A percentile compares a stretch with the other conserved stretches of the same genome.
Evolutionary conservation across 1,139 yeast species (phyloP).

Genomic region (Yamadazyma atmosphaerica): DNA sequence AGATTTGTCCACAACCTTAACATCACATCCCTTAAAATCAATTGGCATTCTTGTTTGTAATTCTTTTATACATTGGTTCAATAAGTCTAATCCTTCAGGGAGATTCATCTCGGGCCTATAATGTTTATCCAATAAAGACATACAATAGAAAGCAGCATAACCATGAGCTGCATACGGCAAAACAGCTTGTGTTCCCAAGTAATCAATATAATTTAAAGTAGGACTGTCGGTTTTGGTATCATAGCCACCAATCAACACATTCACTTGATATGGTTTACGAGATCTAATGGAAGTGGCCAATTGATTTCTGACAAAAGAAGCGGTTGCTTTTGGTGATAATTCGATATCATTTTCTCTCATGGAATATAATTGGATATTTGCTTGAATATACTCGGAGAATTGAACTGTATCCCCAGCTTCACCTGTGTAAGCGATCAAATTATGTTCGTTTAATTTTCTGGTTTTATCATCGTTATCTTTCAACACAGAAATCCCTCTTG

Average conservation of each 20-base stretch:
- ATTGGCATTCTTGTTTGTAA: constrained; percentile 88
- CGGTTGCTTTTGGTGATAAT: constrained; percentile 79
- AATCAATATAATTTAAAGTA: constrained; percentile 85
- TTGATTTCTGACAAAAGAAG: constrained; percentile 85
- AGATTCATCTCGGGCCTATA: constrained; percentile 74
- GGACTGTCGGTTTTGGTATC: constrained; percentile 66
- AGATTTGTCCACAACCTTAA: constrained; percentile 75
- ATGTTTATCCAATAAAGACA: constrained; percentile 88
- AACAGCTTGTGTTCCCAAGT: constrained; percentile 87
- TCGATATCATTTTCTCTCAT: constrained; percentile 82
- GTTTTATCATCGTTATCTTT: constrained; percentile 91
- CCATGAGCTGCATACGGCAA: constrained; percentile 86
- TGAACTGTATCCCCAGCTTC: constrained; percentile 98
- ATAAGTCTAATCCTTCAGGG: constrained; percentile 77
- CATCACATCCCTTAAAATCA: constrained; percentile 87
- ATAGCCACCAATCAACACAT: constrained; percentile 83
- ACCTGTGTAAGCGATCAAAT: constrained; percentile 88
- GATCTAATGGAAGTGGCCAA: constrained; percentile 87
- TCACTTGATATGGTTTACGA: constrained; percentile 90
- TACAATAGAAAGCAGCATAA: constrained; percentile 91
- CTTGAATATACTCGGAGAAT: constrained; percentile 91
- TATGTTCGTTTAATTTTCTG: constrained; percentile 68
- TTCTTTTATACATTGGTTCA: constrained; percentile 75
- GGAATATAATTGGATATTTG: constrained; percentile 83
- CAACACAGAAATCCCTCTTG: constrained; percentile 89